Evolutionary conservation across 2,329 filamentous ascomycete genomes (phyloP).

Genomic region (Nothophaeocryptopus gaeumannii): DNA sequence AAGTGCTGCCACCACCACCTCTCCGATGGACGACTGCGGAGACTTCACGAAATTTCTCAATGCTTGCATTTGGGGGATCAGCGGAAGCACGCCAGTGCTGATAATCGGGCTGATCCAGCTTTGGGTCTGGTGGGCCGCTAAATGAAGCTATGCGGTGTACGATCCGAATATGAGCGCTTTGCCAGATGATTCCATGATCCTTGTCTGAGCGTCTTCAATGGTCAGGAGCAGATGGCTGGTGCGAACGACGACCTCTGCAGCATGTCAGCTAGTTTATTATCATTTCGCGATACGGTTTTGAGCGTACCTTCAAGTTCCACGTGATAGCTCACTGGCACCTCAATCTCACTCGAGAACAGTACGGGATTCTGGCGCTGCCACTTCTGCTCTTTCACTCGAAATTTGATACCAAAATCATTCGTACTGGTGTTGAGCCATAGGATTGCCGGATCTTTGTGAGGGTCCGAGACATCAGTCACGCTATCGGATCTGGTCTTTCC

Average conservation of each 20-base stretch:
- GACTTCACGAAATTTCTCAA: no score
- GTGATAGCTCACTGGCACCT: slow-evolving; percentile 66
- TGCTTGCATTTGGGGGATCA: no score
- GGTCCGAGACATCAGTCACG: slow-evolving; percentile 24
- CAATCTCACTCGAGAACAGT: slow-evolving; percentile 58
- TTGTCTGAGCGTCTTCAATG: slow-evolving; percentile 62
- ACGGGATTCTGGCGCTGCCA: slow-evolving; percentile 50
- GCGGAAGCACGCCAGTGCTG: no score
- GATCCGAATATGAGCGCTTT: slow-evolving; percentile 64
- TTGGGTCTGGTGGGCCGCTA: no score
- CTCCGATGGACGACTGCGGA: no score
- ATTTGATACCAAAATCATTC: slow-evolving; percentile 63
- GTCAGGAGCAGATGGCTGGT: slow-evolving; percentile 62
- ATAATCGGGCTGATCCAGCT: no score
- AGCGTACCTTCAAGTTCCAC: slow-evolving; percentile 66
- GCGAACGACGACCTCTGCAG: slow-evolving; percentile 63
- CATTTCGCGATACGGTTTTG: not conserved
- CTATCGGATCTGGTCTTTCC: slow-evolving; percentile 19
- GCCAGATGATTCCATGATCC: slow-evolving; percentile 59
- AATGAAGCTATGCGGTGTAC: not conserved
- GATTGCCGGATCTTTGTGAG: slow-evolving; percentile 45
- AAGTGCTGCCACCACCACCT: no score
- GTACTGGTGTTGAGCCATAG: slow-evolving; percentile 66
- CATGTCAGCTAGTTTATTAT: slow-evolving; percentile 7
- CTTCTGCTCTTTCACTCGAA: slow-evolving; percentile 59